These are phyloP conservation scores for Phanerodontia chrysosporium DNA, from an alignment of 768 basidiomycete species.

Conservation along the genomic window DNA sequence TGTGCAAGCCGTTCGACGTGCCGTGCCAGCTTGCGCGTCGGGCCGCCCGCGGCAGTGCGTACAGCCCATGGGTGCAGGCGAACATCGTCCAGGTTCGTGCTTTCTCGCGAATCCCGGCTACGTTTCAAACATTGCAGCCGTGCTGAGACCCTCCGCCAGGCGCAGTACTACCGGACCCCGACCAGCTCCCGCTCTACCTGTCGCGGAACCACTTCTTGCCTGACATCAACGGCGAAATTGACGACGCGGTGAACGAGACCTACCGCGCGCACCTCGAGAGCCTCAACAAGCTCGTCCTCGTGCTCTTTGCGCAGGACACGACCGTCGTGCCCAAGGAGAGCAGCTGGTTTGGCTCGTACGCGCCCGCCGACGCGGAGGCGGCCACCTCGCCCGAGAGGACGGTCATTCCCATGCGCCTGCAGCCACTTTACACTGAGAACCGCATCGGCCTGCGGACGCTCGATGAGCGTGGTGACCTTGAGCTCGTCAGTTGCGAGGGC, in stretches of 20 bases:
- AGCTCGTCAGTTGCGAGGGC: constrained; percentile 61
- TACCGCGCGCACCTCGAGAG: constrained; percentile 59
- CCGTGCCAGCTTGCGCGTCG: constrained; percentile 65
- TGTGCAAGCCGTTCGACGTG: constrained; percentile 60
- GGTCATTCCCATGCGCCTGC: constrained; percentile 67
- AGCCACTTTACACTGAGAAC: constrained; percentile 71
- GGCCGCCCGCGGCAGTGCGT: constrained; percentile 59
- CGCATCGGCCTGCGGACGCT: constrained; percentile 76
- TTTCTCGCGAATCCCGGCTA: background rate
- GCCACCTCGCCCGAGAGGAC: constrained; percentile 23
- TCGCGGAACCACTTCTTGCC: constrained; percentile 62
- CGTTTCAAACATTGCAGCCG: background rate
- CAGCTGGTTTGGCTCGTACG: constrained; percentile 81
- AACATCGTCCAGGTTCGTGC: constrained; percentile 65
- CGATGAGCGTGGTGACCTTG: constrained; percentile 60
- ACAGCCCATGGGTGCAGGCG: constrained; percentile 70
- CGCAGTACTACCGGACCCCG: constrained; percentile 85
- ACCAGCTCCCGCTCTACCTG: constrained; percentile 54
- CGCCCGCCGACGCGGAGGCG: constrained; percentile 32
- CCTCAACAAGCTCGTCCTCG: constrained; percentile 65
- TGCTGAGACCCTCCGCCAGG: constrained; percentile 36
- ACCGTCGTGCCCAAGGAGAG: constrained; percentile 84
- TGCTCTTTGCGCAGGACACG: constrained; percentile 67
- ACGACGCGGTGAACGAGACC: constrained; percentile 47
- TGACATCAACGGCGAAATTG: constrained; percentile 75